Evolutionary conservation across 495 filamentous ascomycete genomes (phyloP).

Genomic region (Aspergillus incahuasiensis): DNA sequence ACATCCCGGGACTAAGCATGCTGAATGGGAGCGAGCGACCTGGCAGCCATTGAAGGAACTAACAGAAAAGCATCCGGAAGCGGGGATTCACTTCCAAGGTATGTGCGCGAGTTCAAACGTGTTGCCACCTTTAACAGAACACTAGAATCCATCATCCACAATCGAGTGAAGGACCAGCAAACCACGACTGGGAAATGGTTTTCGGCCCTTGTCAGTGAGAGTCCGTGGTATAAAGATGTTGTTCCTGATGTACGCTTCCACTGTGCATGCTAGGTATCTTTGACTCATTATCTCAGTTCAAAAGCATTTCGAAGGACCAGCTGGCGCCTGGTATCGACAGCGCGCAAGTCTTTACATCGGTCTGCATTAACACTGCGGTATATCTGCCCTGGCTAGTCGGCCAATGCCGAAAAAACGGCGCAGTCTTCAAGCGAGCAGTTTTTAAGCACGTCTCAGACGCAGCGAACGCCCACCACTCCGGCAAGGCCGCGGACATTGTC

Average conservation of each 20-base stretch:
- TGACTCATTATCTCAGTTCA: constrained; percentile 39
- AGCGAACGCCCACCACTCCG: constrained; percentile 55
- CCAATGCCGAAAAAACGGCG: constrained; percentile 67
- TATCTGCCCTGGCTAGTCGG: constrained; percentile 82
- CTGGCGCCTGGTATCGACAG: constrained; percentile 60
- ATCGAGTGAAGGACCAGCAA: constrained; percentile 56
- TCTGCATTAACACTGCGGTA: constrained; percentile 86
- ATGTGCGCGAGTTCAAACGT: constrained; percentile 8
- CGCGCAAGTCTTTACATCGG: constrained; percentile 68
- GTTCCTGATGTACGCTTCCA: constrained; percentile 58
- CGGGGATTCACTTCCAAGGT: constrained; percentile 87
- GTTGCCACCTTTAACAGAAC: not conserved
- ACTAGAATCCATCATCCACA: constrained; percentile 56
- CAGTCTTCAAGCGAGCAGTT: constrained; percentile 55
- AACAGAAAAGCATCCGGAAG: constrained; percentile 70
- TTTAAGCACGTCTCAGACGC: constrained; percentile 73
- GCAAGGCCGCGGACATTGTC: constrained; percentile 61
- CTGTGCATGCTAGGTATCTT: not conserved
- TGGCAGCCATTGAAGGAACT: constrained; percentile 65
- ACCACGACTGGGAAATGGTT: constrained; percentile 49
- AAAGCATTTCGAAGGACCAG: constrained; percentile 48
- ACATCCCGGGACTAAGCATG: constrained; percentile 45
- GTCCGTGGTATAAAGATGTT: constrained; percentile 80
- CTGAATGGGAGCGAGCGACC: constrained; percentile 59
- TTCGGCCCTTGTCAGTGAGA: constrained; percentile 56